These are phyloP conservation scores for Amauroascus niger DNA, from an alignment of 2,329 filamentous ascomycete species.

Conservation along the genomic window DNA sequence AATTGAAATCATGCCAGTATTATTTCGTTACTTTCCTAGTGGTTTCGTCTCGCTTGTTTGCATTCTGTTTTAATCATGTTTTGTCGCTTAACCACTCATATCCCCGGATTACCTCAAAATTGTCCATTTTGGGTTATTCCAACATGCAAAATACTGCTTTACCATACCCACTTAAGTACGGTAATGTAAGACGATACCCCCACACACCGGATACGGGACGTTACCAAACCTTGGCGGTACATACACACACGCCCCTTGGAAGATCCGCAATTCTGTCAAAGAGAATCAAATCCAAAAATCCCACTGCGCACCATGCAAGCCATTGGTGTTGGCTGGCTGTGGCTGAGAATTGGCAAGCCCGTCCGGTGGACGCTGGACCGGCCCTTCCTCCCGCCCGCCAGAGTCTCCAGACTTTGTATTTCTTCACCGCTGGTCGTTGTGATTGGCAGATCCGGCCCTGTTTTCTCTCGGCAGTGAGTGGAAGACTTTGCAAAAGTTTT, in stretches of 20 bases:
- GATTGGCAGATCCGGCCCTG: slow-evolving; percentile 5
- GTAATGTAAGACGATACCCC: neutral
- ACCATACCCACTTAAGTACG: slow-evolving; percentile 3
- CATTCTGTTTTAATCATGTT: slow-evolving; percentile 1
- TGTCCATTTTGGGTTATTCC: slow-evolving; percentile 2
- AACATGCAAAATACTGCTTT: neutral
- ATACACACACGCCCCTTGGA: neutral
- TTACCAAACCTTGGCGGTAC: neutral
- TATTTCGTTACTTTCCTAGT: neutral
- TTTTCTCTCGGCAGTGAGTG: neutral
- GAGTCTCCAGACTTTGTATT: slow-evolving; percentile 14
- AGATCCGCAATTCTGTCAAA: slow-evolving; percentile 1
- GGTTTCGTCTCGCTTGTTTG: slow-evolving; percentile 4
- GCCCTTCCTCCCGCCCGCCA: slow-evolving; percentile 21
- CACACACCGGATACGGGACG: neutral
- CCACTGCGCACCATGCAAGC: neutral
- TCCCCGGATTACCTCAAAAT: slow-evolving; percentile 2
- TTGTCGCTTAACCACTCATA: slow-evolving; percentile 11
- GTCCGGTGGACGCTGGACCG: slow-evolving; percentile 16
- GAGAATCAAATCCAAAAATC: neutral
- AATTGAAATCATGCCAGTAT: neutral
- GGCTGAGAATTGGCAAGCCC: neutral
- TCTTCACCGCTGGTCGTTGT: slow-evolving; percentile 9
- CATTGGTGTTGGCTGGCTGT: neutral
- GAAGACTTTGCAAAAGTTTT: neutral